Evolutionary conservation across 768 basidiomycete species (phyloP).

Genomic region (Kwoniella dejecticola): DNA sequence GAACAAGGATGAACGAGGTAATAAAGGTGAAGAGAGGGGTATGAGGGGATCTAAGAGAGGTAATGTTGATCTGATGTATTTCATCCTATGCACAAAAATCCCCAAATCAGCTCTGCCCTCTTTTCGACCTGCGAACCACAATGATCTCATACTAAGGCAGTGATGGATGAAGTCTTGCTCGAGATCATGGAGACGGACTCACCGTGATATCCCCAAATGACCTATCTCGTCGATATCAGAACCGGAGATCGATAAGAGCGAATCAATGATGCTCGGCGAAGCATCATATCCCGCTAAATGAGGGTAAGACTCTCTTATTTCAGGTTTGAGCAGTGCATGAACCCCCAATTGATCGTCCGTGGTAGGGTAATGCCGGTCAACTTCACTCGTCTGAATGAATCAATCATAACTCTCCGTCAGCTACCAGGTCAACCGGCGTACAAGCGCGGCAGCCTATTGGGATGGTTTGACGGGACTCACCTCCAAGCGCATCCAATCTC

Average conservation of each 20-base stretch:
- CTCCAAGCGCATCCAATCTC: constrained; percentile 56
- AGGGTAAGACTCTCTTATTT: constrained; percentile 23
- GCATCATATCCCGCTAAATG: constrained; percentile 22
- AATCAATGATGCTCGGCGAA: constrained; percentile 14
- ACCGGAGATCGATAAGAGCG: constrained; percentile 6
- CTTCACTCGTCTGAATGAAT: constrained; percentile 43
- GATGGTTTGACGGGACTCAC: too few relatives aligned
- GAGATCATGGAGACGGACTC: not conserved
- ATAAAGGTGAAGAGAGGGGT: constrained; percentile 57
- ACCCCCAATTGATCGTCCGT: constrained; percentile 43
- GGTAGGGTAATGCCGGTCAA: constrained; percentile 54
- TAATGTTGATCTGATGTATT: constrained; percentile 36
- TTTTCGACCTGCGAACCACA: too few relatives aligned
- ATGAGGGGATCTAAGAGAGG: constrained; percentile 61
- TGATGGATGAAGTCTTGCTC: too few relatives aligned
- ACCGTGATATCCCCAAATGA: constrained; percentile 13
- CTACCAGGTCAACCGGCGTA: too few relatives aligned
- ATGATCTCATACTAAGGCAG: too few relatives aligned
- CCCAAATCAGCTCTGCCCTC: constrained; percentile 5
- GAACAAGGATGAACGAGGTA: constrained; percentile 61
- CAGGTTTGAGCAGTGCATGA: constrained; percentile 33
- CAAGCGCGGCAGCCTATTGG: too few relatives aligned
- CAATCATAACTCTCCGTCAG: too few relatives aligned
- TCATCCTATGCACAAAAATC: constrained; percentile 20
- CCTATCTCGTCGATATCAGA: not conserved